Conservation (phyloP, 345 rosid species). For the Jatropha curcas region DNA sequence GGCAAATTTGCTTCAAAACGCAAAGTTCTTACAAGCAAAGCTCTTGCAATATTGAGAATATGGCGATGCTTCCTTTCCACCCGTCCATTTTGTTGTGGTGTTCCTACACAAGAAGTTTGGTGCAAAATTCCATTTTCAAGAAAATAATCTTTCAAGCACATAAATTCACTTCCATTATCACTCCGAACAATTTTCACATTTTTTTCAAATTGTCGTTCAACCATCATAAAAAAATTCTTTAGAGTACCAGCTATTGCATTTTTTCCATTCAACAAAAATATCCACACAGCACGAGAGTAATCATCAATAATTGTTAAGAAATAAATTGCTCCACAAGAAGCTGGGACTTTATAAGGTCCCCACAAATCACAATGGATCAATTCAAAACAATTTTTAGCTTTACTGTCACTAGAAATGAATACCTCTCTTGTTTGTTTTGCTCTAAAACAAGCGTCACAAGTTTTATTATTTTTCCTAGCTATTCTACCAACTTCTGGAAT, state of each 20-base stretch:
- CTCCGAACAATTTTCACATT: not conserved
- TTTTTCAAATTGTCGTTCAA: not conserved
- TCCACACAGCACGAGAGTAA: not conserved
- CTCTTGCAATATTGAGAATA: no score
- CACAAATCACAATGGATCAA: not conserved
- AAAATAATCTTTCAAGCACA: not conserved
- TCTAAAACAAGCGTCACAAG: not conserved
- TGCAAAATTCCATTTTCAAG: not conserved
- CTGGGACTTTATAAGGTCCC: not conserved
- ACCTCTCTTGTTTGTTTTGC: not conserved
- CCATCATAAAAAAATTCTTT: not conserved
- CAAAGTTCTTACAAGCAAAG: no score
- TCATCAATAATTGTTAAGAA: not conserved
- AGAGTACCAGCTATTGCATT: not conserved
- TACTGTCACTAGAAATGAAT: not conserved
- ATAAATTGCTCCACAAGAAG: not conserved
- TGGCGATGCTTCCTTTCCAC: no score
- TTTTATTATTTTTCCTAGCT: not conserved
- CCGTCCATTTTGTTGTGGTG: no score
- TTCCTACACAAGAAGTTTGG: slow-evolving; percentile 3
- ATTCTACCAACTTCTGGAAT: not conserved
- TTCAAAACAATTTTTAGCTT: not conserved
- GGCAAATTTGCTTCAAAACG: no score
- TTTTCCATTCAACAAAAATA: slow-evolving; percentile 15
- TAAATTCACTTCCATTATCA: slow-evolving; percentile 16